Base-by-base conservation (phyloP, 106 monocot species). In the Hemerocallis citrina region DNA sequence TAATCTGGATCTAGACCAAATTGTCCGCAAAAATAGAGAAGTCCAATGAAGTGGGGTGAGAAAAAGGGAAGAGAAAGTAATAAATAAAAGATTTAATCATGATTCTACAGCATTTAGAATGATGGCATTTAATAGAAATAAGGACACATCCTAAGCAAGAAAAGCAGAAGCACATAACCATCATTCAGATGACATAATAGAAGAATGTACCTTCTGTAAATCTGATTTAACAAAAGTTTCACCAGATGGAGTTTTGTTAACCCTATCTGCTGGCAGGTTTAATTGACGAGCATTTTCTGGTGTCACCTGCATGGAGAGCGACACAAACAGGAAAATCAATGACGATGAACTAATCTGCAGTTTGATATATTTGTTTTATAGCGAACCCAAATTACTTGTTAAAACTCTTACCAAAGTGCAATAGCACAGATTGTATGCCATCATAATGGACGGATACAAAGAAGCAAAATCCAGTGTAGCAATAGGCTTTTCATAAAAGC, bases 381-480 rank as follows among this genome's bases (percentile, higher is more conserved):
- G n/a, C 29, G 17, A 59, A 21, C 27, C 28, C 8, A 33, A 24
- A 1, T 21, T 31, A 21, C n/a, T 33, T 37, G 31, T 23, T 21
- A 28, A 24, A 55, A 34, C 23, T 57, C 49, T 79, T 79, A 98
- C 98, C 81, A 98, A 77, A 40, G 88, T 92, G 78, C 98, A 98
- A 65, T 98, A 98, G 63, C 98, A 98, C 46, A 98, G 68, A 79
- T 98, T 98, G 64, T 98, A 98, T 32, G 98, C 92, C 98, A 98
- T 98, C 98, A 92, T 98, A 72, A 98, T 92, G 43, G 98, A 98
- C 33, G 98, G 98, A 68, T 98, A 98, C 42, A 98, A 76, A 70
- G 98, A 98, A 72, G 98, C 98, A 80, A 98, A 98, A 65, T 98
- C 98, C 61, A 98, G 63, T 41, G 98, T 98, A 27, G 98, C 98